These are phyloP conservation scores for Aristolochia fimbriata DNA, from an alignment of 164 flowering plant genomes.

Conservation along the genomic window DNA sequence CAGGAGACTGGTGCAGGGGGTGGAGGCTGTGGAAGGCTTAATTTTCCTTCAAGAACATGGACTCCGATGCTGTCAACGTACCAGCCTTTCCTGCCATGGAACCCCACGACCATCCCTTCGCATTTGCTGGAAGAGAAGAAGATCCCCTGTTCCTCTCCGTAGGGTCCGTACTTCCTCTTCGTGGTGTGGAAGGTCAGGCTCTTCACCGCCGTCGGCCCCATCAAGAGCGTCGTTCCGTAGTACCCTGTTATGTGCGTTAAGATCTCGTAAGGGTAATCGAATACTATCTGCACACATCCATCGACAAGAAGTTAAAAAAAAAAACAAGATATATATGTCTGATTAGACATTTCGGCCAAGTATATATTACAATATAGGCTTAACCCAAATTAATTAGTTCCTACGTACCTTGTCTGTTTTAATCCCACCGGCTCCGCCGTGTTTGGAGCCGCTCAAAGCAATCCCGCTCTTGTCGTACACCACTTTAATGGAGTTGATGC, in stretches of 20 bases:
- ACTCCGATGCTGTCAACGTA: constrained; percentile 72
- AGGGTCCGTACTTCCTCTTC: constrained; percentile 62
- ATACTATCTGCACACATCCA: constrained; percentile 35
- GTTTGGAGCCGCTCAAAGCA: constrained; percentile 58
- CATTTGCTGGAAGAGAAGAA: constrained; percentile 32
- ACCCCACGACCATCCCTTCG: constrained; percentile 63
- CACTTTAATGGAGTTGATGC: constrained; percentile 50
- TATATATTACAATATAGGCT: too few relatives aligned
- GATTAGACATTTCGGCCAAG: too few relatives aligned
- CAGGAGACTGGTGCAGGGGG: constrained; percentile 4
- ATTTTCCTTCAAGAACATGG: constrained; percentile 49
- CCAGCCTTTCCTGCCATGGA: constrained; percentile 67
- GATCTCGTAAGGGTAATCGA: constrained; percentile 63
- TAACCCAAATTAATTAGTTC: not conserved
- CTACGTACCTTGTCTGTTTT: constrained; percentile 47
- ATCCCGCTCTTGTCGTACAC: constrained; percentile 48
- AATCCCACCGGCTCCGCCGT: constrained; percentile 60
- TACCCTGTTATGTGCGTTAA: constrained; percentile 62
- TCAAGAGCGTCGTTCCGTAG: constrained; percentile 45
- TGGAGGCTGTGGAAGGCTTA: constrained; percentile 15
- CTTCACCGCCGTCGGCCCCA: constrained; percentile 64
- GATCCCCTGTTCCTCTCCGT: constrained; percentile 67
- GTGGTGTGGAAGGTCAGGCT: constrained; percentile 75
- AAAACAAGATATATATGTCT: too few relatives aligned
- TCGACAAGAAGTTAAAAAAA: too few relatives aligned